A percentile compares a stretch with the other conserved stretches of the same genome.
phyloP scores from a whole-genome alignment of 140 eudicot genomes.

The Bidens hawaiensis region DNA sequence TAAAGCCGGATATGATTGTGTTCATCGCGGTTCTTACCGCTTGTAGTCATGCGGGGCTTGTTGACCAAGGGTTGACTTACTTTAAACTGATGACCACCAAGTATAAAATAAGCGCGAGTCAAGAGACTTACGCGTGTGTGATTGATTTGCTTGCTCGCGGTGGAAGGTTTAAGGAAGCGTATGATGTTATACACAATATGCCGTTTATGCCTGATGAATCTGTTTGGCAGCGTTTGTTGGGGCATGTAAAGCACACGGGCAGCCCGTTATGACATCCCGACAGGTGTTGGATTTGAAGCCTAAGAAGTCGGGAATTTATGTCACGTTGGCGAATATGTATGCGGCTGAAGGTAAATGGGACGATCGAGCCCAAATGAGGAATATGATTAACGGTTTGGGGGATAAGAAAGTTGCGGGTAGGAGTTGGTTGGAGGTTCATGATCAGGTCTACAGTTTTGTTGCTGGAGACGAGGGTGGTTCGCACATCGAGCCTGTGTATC shows the following conservation, averaged over 20 bases:
- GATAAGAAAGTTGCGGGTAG: conserved; percentile 74
- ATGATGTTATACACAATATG: conserved; percentile 60
- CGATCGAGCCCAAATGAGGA: conserved; percentile 70
- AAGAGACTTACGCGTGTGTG: conserved; percentile 67
- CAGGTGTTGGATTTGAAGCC: conserved; percentile 51
- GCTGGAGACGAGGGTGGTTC: conserved; percentile 62
- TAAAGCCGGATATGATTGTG: conserved; percentile 60
- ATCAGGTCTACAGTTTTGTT: conserved; percentile 52
- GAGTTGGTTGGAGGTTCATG: conserved; percentile 80
- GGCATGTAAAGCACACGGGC: conserved; percentile 71
- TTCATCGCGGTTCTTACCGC: conserved; percentile 80
- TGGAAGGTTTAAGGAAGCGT: conserved; percentile 69
- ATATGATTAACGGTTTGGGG: conserved; percentile 45
- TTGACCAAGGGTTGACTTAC: conserved; percentile 62
- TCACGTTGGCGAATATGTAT: conserved; percentile 55
- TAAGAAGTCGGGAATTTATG: conserved; percentile 53
- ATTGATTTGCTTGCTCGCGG: conserved; percentile 84
- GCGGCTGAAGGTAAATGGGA: conserved; percentile 85
- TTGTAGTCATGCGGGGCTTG: conserved; percentile 88
- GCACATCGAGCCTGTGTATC: conserved; percentile 33
- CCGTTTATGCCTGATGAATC: conserved; percentile 72
- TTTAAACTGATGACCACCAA: conserved; percentile 46
- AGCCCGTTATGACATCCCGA: conserved; percentile 36
- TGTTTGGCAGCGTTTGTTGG: conserved; percentile 84
- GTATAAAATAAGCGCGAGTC: conserved; percentile 48